A percentile compares a stretch with the other conserved stretches of the same genome.
phyloP scores from a whole-genome alignment of 2,329 filamentous ascomycete species.

The Teratosphaeriaceae sp. region DNA sequence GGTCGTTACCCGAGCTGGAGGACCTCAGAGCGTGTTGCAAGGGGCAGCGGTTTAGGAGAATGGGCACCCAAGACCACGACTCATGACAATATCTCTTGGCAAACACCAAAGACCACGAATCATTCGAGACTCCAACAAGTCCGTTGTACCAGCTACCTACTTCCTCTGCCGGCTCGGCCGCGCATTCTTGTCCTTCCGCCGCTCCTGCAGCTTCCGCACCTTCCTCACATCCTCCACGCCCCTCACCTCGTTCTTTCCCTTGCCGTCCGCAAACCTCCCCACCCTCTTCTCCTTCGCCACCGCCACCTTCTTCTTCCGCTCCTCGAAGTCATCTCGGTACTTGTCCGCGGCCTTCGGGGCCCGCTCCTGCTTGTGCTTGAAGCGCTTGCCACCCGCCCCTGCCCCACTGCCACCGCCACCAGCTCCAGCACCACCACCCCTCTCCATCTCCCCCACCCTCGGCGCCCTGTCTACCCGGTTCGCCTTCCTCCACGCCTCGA shows the following conservation, averaged over 20 bases:
- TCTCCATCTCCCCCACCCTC: conserved; percentile 74
- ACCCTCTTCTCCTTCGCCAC: conserved; percentile 81
- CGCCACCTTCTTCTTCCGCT: conserved; percentile 80
- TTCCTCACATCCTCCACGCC: conserved; percentile 79
- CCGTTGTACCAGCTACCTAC: too few relatives aligned
- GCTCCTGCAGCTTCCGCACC: conserved; percentile 69
- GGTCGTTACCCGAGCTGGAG: too few relatives aligned
- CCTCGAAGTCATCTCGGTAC: conserved; percentile 82
- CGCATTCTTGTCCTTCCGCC: conserved; percentile 79
- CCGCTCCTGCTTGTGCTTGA: conserved; percentile 79
- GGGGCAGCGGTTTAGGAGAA: too few relatives aligned
- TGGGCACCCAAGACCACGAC: too few relatives aligned
- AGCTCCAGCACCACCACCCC: conserved; percentile 22
- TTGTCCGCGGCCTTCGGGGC: conserved; percentile 93
- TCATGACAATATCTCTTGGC: too few relatives aligned
- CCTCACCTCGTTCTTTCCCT: conserved; percentile 74
- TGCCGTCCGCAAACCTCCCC: conserved; percentile 65
- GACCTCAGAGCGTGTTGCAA: too few relatives aligned
- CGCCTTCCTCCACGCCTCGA: conserved; percentile 84
- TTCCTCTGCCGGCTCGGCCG: conserved; percentile 45
- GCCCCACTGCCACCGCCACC: conserved; percentile 24
- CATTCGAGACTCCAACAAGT: too few relatives aligned
- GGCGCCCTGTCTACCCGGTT: conserved; percentile 76
- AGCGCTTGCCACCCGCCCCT: conserved; percentile 49
- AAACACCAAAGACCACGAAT: too few relatives aligned